Percentiles rank a stretch among this genome's conserved stretches.
phyloP scores from a whole-genome alignment of 352 stramenopile species.

The Pythium pyrilobum region DNA sequence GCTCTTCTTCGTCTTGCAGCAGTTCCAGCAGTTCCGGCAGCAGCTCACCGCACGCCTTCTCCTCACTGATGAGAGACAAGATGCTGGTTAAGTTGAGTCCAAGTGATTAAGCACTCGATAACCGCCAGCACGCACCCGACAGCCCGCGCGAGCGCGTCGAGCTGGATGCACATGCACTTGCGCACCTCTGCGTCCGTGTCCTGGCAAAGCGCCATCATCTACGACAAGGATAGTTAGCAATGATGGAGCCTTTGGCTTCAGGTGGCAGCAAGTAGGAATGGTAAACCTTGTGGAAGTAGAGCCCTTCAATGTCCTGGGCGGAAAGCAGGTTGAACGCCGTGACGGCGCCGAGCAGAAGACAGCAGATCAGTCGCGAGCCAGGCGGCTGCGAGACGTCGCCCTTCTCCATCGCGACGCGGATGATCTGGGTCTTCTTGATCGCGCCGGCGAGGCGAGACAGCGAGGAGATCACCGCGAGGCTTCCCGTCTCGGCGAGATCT shows the following conservation, averaged over 20 bases:
- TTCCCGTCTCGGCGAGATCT: constrained; percentile 64
- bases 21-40: constrained; percentile 71
- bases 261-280: too few relatives aligned
- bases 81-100: too few relatives aligned
- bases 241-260: too few relatives aligned
- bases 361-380: constrained; percentile 75
- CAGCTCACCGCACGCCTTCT: constrained; percentile 57
- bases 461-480: constrained; percentile 45
- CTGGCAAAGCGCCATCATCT: constrained; percentile 85
- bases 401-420: constrained; percentile 79
- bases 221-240: neutral
- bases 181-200: constrained; percentile 80
- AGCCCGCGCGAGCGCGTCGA: constrained; percentile 63
- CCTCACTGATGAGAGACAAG: constrained; percentile 27
- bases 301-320: constrained; percentile 65
- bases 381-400: constrained; percentile 75
- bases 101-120: too few relatives aligned
- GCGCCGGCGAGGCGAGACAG: constrained; percentile 46
- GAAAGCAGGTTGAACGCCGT: constrained; percentile 66
- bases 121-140: constrained; percentile 66
- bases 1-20: constrained; percentile 78
- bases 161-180: constrained; percentile 79
- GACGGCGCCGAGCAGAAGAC: constrained; percentile 60
- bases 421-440: constrained; percentile 83
- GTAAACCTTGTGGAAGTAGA: constrained; percentile 86